Evolutionary conservation across 441 rosid genomes (phyloP).

Genomic region (Aleurites moluccanus): DNA sequence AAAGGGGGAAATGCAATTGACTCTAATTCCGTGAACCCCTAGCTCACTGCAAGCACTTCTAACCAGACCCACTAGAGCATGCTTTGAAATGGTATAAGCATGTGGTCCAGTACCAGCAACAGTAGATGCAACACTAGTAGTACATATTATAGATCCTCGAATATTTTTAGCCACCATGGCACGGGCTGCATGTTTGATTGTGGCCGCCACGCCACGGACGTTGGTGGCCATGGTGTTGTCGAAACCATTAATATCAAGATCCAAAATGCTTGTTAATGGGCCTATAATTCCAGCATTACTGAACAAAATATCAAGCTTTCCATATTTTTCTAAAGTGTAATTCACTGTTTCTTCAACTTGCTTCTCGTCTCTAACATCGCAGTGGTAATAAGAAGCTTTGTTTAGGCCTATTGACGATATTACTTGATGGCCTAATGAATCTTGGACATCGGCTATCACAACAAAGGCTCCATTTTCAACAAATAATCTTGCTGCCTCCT

Average conservation of each 20-base stretch:
- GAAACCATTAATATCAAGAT: conserved; percentile 49
- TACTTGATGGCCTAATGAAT: conserved; percentile 51
- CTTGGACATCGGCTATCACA: conserved; percentile 66
- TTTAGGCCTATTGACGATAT: conserved; percentile 42
- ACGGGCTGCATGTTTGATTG: conserved; percentile 75
- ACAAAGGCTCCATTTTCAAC: conserved; percentile 59
- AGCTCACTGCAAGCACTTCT: conserved; percentile 66
- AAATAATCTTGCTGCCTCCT: conserved; percentile 60
- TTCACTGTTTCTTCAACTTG: conserved; percentile 68
- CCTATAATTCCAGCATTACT: conserved; percentile 85
- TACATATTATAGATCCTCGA: conserved; percentile 75
- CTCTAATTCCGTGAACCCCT: conserved; percentile 76
- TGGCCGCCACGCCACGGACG: conserved; percentile 71
- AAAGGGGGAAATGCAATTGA: conserved; percentile 71
- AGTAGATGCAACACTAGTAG: conserved; percentile 54
- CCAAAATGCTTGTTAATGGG: conserved; percentile 49
- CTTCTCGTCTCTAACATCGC: conserved; percentile 76
- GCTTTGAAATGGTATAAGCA: conserved; percentile 71
- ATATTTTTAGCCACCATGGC: conserved; percentile 60
- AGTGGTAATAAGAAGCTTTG: conserved; percentile 49
- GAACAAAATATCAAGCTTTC: conserved; percentile 66
- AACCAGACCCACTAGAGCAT: conserved; percentile 66
- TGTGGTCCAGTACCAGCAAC: conserved; percentile 69
- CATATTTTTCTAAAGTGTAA: conserved; percentile 47
- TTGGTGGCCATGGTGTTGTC: conserved; percentile 63